These are phyloP conservation scores for Pelargonium australe DNA, from an alignment of 441 rosid species.

Conservation along the genomic window DNA sequence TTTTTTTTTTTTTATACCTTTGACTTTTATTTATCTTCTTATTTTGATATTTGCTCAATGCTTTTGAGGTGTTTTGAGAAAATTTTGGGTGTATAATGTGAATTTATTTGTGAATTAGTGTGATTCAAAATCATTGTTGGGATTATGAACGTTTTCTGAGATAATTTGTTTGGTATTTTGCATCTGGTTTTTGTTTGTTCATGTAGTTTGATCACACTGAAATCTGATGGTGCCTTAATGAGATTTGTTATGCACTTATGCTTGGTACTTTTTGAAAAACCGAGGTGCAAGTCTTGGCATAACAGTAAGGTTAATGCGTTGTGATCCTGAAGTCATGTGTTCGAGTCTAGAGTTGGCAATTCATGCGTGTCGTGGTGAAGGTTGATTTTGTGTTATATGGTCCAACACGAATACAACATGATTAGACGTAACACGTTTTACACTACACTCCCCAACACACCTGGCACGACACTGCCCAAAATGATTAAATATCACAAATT, in stretches of 20 bases:
- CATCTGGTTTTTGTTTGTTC: neutral
- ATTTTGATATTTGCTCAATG: neutral
- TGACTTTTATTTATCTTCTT: slow-evolving; percentile 2
- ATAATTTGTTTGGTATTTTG: neutral
- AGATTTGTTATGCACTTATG: neutral
- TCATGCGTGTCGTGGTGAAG: too few relatives aligned
- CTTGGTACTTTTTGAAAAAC: neutral
- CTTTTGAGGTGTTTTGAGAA: neutral
- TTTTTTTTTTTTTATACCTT: neutral
- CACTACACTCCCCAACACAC: too few relatives aligned
- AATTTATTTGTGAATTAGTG: neutral
- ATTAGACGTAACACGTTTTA: too few relatives aligned
- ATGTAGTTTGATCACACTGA: neutral
- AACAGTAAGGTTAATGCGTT: too few relatives aligned
- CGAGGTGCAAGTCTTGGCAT: too few relatives aligned
- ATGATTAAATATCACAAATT: too few relatives aligned
- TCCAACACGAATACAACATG: too few relatives aligned
- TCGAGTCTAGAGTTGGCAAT: too few relatives aligned
- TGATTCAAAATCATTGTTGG: neutral
- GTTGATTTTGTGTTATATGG: too few relatives aligned
- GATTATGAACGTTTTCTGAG: neutral
- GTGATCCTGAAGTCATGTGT: too few relatives aligned
- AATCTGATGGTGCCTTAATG: neutral
- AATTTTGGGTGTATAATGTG: neutral
- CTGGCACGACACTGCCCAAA: too few relatives aligned